These are phyloP conservation scores for Phytophthora pinifolia DNA, from an alignment of 352 stramenopile genomes.

Conservation along the genomic window DNA sequence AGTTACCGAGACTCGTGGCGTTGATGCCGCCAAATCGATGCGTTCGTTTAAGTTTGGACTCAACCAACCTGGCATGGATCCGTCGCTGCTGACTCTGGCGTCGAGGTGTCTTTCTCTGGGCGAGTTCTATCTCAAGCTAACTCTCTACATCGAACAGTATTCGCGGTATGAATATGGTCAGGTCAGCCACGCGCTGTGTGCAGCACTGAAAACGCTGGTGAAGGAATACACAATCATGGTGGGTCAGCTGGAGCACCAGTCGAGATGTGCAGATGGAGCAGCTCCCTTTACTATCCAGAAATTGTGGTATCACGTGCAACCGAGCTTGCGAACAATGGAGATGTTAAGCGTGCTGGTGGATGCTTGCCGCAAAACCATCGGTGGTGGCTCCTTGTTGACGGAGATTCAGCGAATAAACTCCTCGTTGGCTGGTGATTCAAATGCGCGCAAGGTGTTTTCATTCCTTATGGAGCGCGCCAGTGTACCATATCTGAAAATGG, in stretches of 20 bases:
- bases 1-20: constrained; percentile 41
- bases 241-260: constrained; percentile 86
- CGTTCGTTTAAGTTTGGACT: constrained; percentile 66
- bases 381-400: constrained; percentile 92
- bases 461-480: constrained; percentile 85
- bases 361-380: constrained; percentile 66
- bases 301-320: constrained; percentile 92
- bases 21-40: constrained; percentile 28
- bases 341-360: constrained; percentile 87
- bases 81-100: constrained; percentile 70
- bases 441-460: constrained; percentile 73
- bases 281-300: constrained; percentile 85
- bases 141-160: constrained; percentile 78
- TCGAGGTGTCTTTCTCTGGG: constrained; percentile 68
- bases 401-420: constrained; percentile 86
- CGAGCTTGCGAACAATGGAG: constrained; percentile 91
- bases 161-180: constrained; percentile 91
- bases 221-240: constrained; percentile 95
- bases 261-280: constrained; percentile 35
- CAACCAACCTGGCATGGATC: constrained; percentile 79
- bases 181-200: constrained; percentile 94
- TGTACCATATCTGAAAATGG: constrained; percentile 90
- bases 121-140: constrained; percentile 79
- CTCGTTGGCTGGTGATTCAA: constrained; percentile 76
- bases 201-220: constrained; percentile 89